Evolutionary conservation across 495 filamentous ascomycete genomes (phyloP).

Genomic region (Aspergillus sclerotioniger): DNA sequence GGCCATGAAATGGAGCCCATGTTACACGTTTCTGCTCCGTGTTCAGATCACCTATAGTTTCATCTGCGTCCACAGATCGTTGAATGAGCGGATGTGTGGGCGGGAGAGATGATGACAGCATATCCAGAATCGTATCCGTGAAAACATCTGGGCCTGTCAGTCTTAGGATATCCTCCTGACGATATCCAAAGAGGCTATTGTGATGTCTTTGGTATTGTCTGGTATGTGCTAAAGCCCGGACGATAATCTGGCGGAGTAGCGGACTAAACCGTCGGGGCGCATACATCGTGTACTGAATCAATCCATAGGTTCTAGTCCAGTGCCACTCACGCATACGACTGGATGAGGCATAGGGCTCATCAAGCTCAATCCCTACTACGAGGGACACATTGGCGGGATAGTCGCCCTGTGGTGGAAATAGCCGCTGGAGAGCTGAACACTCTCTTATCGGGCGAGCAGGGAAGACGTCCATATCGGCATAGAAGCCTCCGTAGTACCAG

Average conservation of each 20-base stretch:
- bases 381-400: constrained; percentile 31
- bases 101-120: constrained; percentile 33
- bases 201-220: constrained; percentile 30
- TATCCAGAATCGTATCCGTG: constrained; percentile 41
- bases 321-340: constrained; percentile 38
- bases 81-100: constrained; percentile 28
- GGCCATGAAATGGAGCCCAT: constrained; percentile 42
- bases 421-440: constrained; percentile 28
- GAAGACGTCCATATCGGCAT: constrained; percentile 47
- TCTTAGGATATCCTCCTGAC: constrained; percentile 32
- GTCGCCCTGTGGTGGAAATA: constrained; percentile 17
- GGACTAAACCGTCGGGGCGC: constrained; percentile 43
- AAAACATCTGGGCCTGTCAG: constrained; percentile 42
- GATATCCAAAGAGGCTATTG: constrained; percentile 22
- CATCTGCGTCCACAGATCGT: constrained; percentile 29
- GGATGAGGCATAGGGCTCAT: constrained; percentile 39
- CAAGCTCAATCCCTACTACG: constrained; percentile 40
- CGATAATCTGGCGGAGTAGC: constrained; percentile 33
- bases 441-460: constrained; percentile 30
- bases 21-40: constrained; percentile 34
- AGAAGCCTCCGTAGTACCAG: constrained; percentile 50
- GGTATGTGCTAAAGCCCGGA: constrained; percentile 38
- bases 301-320: constrained; percentile 39
- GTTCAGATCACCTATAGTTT: constrained; percentile 24
- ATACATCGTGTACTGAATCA: constrained; percentile 43